Evolutionary conservation across 1,284 basidiomycete species (phyloP).

Genomic region (Stygiomarasmius scandens): DNA sequence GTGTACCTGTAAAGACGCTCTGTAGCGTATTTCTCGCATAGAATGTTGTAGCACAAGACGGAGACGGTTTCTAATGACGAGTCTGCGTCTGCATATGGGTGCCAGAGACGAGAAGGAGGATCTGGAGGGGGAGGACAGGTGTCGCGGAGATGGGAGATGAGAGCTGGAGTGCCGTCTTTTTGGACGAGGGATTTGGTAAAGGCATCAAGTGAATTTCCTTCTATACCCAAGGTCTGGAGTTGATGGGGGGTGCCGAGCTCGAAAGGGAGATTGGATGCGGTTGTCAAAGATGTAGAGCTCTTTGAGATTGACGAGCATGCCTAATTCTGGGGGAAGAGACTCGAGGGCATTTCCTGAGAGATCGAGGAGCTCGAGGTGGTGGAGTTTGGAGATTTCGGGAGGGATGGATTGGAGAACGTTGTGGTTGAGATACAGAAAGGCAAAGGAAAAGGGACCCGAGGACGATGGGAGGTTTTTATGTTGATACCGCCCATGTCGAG

Average conservation of each 20-base stretch:
- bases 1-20: conserved; percentile 95
- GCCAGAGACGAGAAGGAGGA: conserved; percentile 87
- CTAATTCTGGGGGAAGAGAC: conserved; percentile 85
- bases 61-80: conserved; percentile 77
- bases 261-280: conserved; percentile 77
- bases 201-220: conserved; percentile 92
- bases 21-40: conserved; percentile 92
- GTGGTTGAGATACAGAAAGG: conserved; percentile 97
- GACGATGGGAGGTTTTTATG: conserved; percentile 87
- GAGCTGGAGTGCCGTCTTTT: conserved; percentile 88
- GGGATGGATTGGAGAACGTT: conserved; percentile 86
- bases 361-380: conserved; percentile 90
- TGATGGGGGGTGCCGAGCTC: conserved; percentile 93
- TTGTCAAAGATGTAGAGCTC: conserved; percentile 98
- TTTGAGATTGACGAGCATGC: conserved; percentile 88
- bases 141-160: conserved; percentile 90
- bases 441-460: conserved; percentile 89
- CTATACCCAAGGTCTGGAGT: conserved; percentile 91
- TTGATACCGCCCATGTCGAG: conserved; percentile 96
- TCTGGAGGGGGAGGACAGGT: conserved; percentile 80
- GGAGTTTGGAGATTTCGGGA: conserved; percentile 82
- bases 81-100: conserved; percentile 60
- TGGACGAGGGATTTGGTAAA: conserved; percentile 82
- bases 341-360: conserved; percentile 88
- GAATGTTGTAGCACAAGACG: conserved; percentile 91